Evolutionary conservation across 371 early-diverging fungal species (phyloP).

Genomic region (Basidiobolus meristosporus): DNA sequence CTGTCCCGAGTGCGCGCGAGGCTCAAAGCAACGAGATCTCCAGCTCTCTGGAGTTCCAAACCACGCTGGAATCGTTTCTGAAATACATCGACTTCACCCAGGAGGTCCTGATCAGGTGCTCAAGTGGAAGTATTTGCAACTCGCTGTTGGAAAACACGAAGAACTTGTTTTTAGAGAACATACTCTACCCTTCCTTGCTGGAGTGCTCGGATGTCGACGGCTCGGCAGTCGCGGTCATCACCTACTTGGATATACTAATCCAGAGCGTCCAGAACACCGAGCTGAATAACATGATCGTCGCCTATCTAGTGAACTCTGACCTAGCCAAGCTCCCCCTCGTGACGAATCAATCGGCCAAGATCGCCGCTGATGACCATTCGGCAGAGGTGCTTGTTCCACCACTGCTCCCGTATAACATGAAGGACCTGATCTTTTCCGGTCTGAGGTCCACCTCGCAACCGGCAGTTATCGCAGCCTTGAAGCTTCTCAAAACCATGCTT

Average conservation of each 20-base stretch:
- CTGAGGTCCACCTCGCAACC: conserved; percentile 48
- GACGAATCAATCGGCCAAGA: no score
- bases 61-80: conserved; percentile 56
- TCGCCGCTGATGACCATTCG: no score
- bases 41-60: conserved; percentile 30
- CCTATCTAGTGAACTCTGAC: conserved; percentile 13
- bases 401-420: background rate
- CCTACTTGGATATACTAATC: conserved; percentile 68
- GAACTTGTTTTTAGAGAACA: conserved; percentile 60
- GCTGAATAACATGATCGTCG: conserved; percentile 46
- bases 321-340: background rate
- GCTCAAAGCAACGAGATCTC: no score
- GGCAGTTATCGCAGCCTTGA: conserved; percentile 65
- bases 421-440: conserved; percentile 30
- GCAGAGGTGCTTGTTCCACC: no score
- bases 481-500: conserved; percentile 56
- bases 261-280: conserved; percentile 52
- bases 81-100: conserved; percentile 69
- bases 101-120: conserved; percentile 59
- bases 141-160: conserved; percentile 42
- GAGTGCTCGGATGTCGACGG: conserved; percentile 84
- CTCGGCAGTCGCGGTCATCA: conserved; percentile 72
- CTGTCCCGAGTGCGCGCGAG: no score
- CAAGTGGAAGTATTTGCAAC: conserved; percentile 39
- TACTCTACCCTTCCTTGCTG: conserved; percentile 66